Conservation (phyloP, 371 early-diverging fungal genomes). For the Circinella minor region DNA sequence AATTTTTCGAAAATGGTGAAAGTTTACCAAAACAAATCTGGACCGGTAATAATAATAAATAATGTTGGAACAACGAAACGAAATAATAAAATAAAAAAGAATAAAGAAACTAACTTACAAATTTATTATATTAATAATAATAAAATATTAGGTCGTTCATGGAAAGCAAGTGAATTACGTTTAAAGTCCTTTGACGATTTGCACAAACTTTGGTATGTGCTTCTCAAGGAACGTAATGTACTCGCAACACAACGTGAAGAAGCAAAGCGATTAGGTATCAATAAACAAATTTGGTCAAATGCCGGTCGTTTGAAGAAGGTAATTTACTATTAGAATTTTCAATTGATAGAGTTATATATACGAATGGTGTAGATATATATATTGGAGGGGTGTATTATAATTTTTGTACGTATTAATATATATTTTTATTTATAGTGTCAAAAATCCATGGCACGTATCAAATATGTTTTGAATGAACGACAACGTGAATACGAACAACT, state of each 20-base stretch:
- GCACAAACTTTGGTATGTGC: constrained; percentile 95
- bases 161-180: constrained; percentile 91
- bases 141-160: constrained; percentile 78
- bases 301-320: constrained; percentile 79
- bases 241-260: constrained; percentile 89
- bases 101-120: constrained; percentile 5
- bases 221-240: constrained; percentile 94
- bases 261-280: constrained; percentile 72
- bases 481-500: constrained; percentile 71
- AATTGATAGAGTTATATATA: background rate
- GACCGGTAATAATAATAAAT: constrained; percentile 59
- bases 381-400: background rate
- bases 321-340: background rate
- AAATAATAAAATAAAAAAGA: constrained; percentile 3
- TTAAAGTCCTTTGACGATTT: constrained; percentile 95
- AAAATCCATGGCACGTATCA: constrained; percentile 94
- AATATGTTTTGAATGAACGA: constrained; percentile 91
- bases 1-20: constrained; percentile 87
- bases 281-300: constrained; percentile 71
- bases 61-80: background rate
- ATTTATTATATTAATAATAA: background rate
- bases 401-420: background rate
- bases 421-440: constrained; percentile 64
- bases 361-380: background rate
- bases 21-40: constrained; percentile 66